Conservation (phyloP, 352 stramenopile species). For the Aphanomyces stellatus region DNA sequence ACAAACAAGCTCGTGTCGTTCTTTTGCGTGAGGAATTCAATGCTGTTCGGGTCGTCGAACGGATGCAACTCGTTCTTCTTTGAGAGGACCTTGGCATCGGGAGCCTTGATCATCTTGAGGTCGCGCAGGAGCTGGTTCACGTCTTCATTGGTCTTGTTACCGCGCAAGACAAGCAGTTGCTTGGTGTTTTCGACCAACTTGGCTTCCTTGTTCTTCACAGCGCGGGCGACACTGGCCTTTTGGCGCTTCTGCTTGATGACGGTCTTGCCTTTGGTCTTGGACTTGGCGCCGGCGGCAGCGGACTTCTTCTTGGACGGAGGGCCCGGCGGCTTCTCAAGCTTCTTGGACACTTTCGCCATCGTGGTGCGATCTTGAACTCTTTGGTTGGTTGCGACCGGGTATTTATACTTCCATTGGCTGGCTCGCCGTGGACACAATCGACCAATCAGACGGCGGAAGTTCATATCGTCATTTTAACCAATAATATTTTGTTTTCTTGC, state of each 20-base stretch:
- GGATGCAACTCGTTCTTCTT: slow-evolving; percentile 93
- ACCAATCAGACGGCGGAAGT: not conserved
- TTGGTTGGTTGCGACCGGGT: slow-evolving; percentile 1
- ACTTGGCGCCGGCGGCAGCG: slow-evolving; percentile 27
- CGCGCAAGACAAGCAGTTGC: slow-evolving; percentile 79
- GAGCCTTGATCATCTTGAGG: slow-evolving; percentile 82
- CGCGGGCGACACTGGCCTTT: slow-evolving; percentile 71
- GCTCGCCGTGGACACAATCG: not conserved
- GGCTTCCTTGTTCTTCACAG: slow-evolving; percentile 83
- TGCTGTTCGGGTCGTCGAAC: slow-evolving; percentile 89
- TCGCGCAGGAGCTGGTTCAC: slow-evolving; percentile 77
- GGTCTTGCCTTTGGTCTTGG: slow-evolving; percentile 50
- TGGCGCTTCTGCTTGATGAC: slow-evolving; percentile 68
- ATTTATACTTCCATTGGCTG: slow-evolving; percentile 7
- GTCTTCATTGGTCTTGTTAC: slow-evolving; percentile 84
- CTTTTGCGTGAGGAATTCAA: slow-evolving; percentile 94
- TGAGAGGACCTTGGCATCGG: slow-evolving; percentile 79
- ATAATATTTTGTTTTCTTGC: too few species aligned
- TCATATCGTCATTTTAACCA: not conserved
- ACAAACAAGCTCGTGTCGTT: slow-evolving; percentile 97
- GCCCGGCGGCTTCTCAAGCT: not conserved
- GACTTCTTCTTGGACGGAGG: slow-evolving; percentile 11
- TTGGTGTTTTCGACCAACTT: slow-evolving; percentile 91
- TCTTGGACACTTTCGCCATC: slow-evolving; percentile 12
- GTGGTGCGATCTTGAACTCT: slow-evolving; percentile 1